Conservation (phyloP, 257 asterid genomes). For the Solanum pennellii region DNA sequence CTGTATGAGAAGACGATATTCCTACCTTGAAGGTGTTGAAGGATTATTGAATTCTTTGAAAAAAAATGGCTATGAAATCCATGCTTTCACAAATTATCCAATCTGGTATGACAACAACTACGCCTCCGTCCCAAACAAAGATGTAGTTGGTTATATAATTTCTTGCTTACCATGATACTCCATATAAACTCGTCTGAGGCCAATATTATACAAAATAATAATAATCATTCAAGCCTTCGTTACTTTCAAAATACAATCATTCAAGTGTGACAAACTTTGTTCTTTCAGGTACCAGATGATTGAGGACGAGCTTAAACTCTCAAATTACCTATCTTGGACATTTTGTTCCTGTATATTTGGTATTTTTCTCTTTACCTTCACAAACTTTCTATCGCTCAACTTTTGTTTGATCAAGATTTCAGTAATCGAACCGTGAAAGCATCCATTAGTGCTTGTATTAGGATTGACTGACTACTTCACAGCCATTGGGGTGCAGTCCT, state of each 20-base stretch:
- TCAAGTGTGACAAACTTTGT: neutral
- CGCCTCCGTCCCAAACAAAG: neutral
- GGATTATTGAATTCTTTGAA: slow-evolving; percentile 55
- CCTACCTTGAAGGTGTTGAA: slow-evolving; percentile 74
- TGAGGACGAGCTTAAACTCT: slow-evolving; percentile 75
- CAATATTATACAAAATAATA: neutral
- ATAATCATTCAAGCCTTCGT: neutral
- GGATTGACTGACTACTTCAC: neutral
- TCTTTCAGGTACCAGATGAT: slow-evolving; percentile 66
- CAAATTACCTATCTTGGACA: slow-evolving; percentile 85
- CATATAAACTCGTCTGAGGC: neutral
- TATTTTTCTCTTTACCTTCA: slow-evolving; percentile 12
- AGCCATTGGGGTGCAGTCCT: neutral
- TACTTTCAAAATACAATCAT: neutral
- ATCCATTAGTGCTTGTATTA: neutral
- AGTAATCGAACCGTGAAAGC: neutral
- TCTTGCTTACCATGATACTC: neutral
- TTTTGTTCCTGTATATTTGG: slow-evolving; percentile 91
- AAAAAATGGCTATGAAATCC: slow-evolving; percentile 77
- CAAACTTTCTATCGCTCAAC: neutral
- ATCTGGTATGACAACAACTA: slow-evolving; percentile 40
- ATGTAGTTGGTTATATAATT: neutral
- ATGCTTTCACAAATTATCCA: slow-evolving; percentile 87
- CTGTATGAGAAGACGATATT: slow-evolving; percentile 68
- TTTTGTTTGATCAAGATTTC: neutral